Evolutionary conservation across 371 early-diverging fungal genomes (phyloP), one percentile per base, ranked within the genome.

Genomic region (Parasitella parasitica): DNA sequence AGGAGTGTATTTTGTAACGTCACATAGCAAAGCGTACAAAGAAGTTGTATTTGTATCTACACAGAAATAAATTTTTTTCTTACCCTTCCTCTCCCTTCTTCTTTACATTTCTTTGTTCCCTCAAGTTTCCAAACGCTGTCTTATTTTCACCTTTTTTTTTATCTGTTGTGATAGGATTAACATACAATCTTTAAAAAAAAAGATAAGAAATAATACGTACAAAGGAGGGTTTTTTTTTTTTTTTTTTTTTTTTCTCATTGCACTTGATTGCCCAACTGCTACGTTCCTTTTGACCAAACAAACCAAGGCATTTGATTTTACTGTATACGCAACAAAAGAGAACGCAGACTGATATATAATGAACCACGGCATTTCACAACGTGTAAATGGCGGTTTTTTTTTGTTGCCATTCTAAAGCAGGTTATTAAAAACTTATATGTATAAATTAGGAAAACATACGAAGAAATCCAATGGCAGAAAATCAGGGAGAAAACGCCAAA

Each of bases 161-260:
- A 26, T 50, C 30, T 50, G n/a, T 50, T 53, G 53, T 53, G 53
- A 53, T 53, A 53, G 53, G 53, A 53, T 53, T 53, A 53, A n/a
- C 53, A 53, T 53, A 46, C 43, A 57, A 46, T n/a, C 28, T 30
- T 41, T 32, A 22, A 24, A 46, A 41, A 27, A 57, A 54, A 34
- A 53, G 53, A 34, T 11, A 51, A 20, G 11, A 28, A 30, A 50
- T n/a, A 50, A 50, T 32, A 32, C 32, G 7, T n/a, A 34, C 11
- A n/a, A 51, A 16, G 5, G n/a, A 53, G 20, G 20, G 35, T 7
- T 7, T 9, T 11, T 12, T 35, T 13, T 53, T 53, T n/a, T 15
- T 18, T 34, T 18, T 7, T 24, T n/a, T n/a, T n/a, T n/a, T n/a
- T n/a, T 13, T 41, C 11, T 8, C 22, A 24, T 5, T 8, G 11